Percentiles rank a stretch among this genome's conserved stretches.
These are phyloP conservation scores for Solanum chiquidenum DNA, from an alignment of 257 asterid species.

Conservation along the genomic window DNA sequence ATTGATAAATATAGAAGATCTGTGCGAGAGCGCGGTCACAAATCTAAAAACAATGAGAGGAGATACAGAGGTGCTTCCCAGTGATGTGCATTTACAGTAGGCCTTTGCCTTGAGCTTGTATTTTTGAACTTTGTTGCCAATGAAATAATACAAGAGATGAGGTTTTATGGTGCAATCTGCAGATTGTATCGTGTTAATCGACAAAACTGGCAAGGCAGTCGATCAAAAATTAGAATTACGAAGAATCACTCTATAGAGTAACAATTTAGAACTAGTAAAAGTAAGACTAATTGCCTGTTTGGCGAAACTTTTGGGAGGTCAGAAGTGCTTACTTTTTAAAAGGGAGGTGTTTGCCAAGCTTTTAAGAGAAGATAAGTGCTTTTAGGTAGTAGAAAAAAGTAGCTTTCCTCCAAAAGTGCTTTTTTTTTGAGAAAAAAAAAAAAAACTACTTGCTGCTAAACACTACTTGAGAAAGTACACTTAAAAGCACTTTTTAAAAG, in stretches of 20 bases:
- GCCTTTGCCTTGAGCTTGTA: neutral
- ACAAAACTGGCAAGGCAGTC: neutral
- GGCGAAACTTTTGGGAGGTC: neutral
- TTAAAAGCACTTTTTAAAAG: too few species aligned
- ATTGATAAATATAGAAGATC: neutral
- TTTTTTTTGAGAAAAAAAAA: too few species aligned
- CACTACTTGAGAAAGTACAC: too few species aligned
- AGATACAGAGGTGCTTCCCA: neutral
- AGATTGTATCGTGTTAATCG: neutral
- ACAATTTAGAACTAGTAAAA: neutral
- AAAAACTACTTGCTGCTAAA: too few species aligned
- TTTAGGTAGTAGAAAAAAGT: too few species aligned
- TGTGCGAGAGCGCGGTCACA: neutral
- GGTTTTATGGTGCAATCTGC: neutral
- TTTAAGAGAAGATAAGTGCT: too few species aligned
- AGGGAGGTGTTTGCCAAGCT: too few species aligned
- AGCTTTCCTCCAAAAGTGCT: too few species aligned
- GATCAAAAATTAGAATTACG: neutral
- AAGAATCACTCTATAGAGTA: neutral
- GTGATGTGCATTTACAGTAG: neutral
- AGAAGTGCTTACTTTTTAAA: too few species aligned
- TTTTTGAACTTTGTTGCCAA: neutral
- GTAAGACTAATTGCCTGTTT: neutral
- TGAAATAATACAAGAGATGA: neutral
- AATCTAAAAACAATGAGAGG: neutral